Percentiles rank a stretch among this genome's conserved stretches.
Conservation (phyloP, 768 basidiomycete species). For the Hericium rajendrae region DNA sequence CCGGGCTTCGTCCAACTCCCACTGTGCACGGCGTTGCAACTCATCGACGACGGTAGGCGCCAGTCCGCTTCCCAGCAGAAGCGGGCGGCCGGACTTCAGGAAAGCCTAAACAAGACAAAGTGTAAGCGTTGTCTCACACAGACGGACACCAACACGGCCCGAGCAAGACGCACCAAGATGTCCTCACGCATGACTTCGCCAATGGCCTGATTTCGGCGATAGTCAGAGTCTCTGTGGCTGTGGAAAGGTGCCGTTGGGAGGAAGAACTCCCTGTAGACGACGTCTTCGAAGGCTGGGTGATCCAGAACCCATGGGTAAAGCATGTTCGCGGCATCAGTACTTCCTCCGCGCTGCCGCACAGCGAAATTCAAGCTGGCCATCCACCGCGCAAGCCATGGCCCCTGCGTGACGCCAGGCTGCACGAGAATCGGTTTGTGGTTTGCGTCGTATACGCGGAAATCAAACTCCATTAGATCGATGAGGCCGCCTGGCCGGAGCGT, state of each 20-base stretch:
- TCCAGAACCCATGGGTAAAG: conserved; percentile 43
- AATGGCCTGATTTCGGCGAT: conserved; percentile 2
- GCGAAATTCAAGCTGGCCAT: conserved; percentile 46
- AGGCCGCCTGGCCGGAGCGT: conserved; percentile 66
- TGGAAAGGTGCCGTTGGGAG: conserved; percentile 50
- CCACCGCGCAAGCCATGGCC: conserved; percentile 57
- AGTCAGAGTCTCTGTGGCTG: conserved; percentile 21
- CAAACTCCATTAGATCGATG: conserved; percentile 57
- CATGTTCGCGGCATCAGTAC: conserved; percentile 51
- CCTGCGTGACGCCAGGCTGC: conserved; percentile 31
- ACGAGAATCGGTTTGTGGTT: conserved; percentile 36
- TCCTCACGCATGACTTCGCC: conserved; percentile 43
- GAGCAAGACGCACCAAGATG: conserved; percentile 32
- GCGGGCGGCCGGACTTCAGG: conserved; percentile 52
- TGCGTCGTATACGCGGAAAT: conserved; percentile 51
- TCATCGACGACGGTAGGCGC: conserved; percentile 41
- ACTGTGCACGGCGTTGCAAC: conserved; percentile 39
- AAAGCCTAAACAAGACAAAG: conserved; percentile 38
- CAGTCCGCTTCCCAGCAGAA: conserved; percentile 54
- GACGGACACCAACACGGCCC: conserved; percentile 1
- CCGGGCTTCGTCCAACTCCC: conserved; percentile 41
- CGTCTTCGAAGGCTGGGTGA: conserved; percentile 50
- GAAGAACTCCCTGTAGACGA: conserved; percentile 51
- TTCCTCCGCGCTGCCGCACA: conserved; percentile 47
- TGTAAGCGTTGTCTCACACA: neutral